A percentile compares a stretch with the other conserved stretches of the same genome.
Evolutionary conservation across 192 early-diverging fungal species (phyloP).

Genomic region (Paraglomus occultum): DNA sequence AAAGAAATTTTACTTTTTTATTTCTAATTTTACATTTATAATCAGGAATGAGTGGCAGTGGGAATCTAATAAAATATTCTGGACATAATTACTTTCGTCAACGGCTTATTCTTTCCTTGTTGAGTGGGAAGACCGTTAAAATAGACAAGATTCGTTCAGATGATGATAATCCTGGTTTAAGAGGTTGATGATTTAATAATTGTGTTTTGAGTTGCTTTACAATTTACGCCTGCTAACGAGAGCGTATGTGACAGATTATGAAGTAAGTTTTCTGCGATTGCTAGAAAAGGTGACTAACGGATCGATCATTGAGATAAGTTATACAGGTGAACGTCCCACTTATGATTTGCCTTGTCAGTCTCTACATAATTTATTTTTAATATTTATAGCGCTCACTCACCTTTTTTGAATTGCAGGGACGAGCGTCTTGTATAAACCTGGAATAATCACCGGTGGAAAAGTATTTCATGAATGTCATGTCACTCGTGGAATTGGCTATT

Average conservation of each 20-base stretch:
- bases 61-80: slow-evolving; percentile 58
- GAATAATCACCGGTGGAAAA: slow-evolving; percentile 84
- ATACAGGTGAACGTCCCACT: slow-evolving; percentile 60
- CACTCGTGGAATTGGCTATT: slow-evolving; percentile 89
- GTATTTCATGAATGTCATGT: slow-evolving; percentile 85
- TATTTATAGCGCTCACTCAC: neutral
- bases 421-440: slow-evolving; percentile 80
- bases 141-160: slow-evolving; percentile 89
- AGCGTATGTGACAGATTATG: slow-evolving; percentile 67
- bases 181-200: slow-evolving; percentile 52
- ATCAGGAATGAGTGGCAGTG: neutral
- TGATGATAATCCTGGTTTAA: slow-evolving; percentile 83
- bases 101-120: slow-evolving; percentile 83
- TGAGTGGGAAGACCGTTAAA: slow-evolving; percentile 77
- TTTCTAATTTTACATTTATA: neutral
- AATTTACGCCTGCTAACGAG: neutral
- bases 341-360: neutral
- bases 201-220: neutral
- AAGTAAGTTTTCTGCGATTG: slow-evolving; percentile 84
- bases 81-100: slow-evolving; percentile 89
- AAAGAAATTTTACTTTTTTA: no score
- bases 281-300: slow-evolving; percentile 95
- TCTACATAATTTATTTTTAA: neutral
- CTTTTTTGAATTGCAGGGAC: slow-evolving; percentile 53
- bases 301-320: slow-evolving; percentile 86